Conservation (phyloP, 2,329 filamentous ascomycete species). For the Fusarium sp. region DNA sequence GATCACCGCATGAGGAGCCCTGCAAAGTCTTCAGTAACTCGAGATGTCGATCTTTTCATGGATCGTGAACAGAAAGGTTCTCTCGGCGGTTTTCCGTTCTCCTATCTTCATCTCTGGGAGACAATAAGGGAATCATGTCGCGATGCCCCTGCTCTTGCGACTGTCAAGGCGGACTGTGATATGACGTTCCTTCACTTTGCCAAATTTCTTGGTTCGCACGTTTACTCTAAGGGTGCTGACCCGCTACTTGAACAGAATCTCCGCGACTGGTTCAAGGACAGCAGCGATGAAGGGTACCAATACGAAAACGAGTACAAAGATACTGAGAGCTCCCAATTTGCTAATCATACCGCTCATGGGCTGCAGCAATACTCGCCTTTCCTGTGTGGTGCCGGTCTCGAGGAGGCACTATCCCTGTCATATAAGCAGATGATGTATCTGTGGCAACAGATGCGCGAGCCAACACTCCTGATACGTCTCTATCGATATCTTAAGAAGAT, state of each 20-base stretch:
- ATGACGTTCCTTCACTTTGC: neutral
- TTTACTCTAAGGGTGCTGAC: neutral
- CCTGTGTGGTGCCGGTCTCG: slow-evolving; percentile 59
- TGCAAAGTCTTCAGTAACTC: slow-evolving; percentile 52
- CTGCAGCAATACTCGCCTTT: slow-evolving; percentile 63
- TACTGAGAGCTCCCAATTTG: neutral
- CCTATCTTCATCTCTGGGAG: too few species aligned
- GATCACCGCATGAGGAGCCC: too few species aligned
- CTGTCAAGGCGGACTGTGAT: too few species aligned
- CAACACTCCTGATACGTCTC: slow-evolving; percentile 54
- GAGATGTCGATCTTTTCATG: slow-evolving; percentile 59
- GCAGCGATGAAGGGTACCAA: too few species aligned
- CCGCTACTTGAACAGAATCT: neutral
- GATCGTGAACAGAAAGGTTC: slow-evolving; percentile 50
- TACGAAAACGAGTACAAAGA: slow-evolving; percentile 5
- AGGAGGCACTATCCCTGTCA: slow-evolving; percentile 56
- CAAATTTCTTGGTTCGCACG: neutral
- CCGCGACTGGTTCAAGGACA: too few species aligned
- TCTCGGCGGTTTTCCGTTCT: slow-evolving; percentile 13
- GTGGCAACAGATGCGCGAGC: slow-evolving; percentile 56
- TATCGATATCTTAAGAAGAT: neutral
- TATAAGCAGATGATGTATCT: slow-evolving; percentile 52
- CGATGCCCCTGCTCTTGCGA: too few species aligned
- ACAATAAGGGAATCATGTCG: neutral
- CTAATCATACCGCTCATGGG: slow-evolving; percentile 47